Conservation (phyloP, 1,139 yeast genomes). For the Suhomyces kunorum region DNA sequence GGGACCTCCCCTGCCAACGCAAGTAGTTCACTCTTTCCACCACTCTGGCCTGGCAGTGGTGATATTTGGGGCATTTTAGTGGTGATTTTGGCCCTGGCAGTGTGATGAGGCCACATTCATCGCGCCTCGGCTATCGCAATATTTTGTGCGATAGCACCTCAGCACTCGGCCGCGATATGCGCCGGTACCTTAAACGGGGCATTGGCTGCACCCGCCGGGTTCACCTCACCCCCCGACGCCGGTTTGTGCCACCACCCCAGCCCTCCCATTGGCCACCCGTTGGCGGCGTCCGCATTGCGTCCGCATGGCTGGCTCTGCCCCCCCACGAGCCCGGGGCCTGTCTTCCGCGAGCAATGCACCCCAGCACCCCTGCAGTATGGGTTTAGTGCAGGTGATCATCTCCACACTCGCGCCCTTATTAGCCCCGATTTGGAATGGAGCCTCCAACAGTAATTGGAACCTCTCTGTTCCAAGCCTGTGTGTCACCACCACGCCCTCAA, state of each 20-base stretch:
- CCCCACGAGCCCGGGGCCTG: slow-evolving; percentile 1
- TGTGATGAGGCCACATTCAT: slow-evolving; percentile 1
- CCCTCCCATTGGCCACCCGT: not conserved
- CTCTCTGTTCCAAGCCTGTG: too few relatives aligned
- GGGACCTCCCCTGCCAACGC: too few relatives aligned
- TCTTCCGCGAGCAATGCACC: slow-evolving; percentile 1
- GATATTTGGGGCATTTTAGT: too few relatives aligned
- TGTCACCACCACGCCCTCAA: not conserved
- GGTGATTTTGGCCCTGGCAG: too few relatives aligned
- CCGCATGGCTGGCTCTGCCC: slow-evolving; percentile 1
- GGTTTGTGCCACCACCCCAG: not conserved
- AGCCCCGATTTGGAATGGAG: slow-evolving; percentile 1
- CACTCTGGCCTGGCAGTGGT: too few relatives aligned
- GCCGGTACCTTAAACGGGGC: slow-evolving; percentile 1
- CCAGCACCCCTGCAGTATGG: not conserved
- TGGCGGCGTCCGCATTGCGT: too few relatives aligned
- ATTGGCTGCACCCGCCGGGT: not conserved
- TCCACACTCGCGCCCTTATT: slow-evolving; percentile 1
- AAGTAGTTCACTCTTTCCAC: too few relatives aligned
- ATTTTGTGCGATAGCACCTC: not conserved
- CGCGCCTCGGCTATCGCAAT: slow-evolving; percentile 4
- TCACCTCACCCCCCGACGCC: not conserved
- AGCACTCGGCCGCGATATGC: not conserved
- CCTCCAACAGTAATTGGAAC: not conserved
- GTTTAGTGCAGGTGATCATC: not conserved